Percentiles rank a stretch among this genome's conserved stretches.
These are phyloP conservation scores for Fusarium hainanense DNA, from an alignment of 2,329 filamentous ascomycete species.

Conservation along the genomic window DNA sequence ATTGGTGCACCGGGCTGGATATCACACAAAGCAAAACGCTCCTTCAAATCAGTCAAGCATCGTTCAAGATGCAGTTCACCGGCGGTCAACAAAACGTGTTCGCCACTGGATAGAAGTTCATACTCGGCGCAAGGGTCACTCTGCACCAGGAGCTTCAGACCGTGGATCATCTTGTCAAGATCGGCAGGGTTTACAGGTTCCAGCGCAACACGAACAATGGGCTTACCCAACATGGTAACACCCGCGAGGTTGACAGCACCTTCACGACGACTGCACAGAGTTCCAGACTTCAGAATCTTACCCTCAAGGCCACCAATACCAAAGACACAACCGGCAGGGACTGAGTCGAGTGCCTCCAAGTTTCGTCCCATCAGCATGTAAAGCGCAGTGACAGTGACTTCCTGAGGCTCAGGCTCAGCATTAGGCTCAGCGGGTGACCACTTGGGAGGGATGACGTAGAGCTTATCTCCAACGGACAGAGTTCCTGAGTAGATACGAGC, in stretches of 20 bases:
- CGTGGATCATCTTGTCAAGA: constrained; percentile 93
- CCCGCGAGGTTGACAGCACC: constrained; percentile 92
- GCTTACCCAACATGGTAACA: constrained; percentile 80
- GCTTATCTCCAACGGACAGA: constrained; percentile 85
- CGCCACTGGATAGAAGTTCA: constrained; percentile 89
- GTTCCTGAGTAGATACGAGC: constrained; percentile 93
- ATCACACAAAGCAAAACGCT: constrained; percentile 92
- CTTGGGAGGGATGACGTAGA: constrained; percentile 93
- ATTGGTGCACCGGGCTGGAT: constrained; percentile 95
- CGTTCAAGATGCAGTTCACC: constrained; percentile 94
- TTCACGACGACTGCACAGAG: constrained; percentile 86
- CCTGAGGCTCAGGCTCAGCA: constrained; percentile 77
- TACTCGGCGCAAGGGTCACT: constrained; percentile 97
- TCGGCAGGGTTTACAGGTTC: constrained; percentile 92
- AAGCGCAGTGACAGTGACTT: constrained; percentile 85
- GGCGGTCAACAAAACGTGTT: constrained; percentile 94
- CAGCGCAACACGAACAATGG: constrained; percentile 95
- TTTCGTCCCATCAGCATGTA: constrained; percentile 97
- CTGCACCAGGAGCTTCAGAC: constrained; percentile 87
- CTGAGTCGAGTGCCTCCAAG: constrained; percentile 82
- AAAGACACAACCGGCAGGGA: constrained; percentile 94
- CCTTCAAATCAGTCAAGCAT: constrained; percentile 91
- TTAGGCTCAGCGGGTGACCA: constrained; percentile 85
- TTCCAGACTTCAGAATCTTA: constrained; percentile 94
- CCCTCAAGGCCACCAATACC: constrained; percentile 93